Conservation (phyloP, 2,329 filamentous ascomycete species). For the Calonectria crousiana region DNA sequence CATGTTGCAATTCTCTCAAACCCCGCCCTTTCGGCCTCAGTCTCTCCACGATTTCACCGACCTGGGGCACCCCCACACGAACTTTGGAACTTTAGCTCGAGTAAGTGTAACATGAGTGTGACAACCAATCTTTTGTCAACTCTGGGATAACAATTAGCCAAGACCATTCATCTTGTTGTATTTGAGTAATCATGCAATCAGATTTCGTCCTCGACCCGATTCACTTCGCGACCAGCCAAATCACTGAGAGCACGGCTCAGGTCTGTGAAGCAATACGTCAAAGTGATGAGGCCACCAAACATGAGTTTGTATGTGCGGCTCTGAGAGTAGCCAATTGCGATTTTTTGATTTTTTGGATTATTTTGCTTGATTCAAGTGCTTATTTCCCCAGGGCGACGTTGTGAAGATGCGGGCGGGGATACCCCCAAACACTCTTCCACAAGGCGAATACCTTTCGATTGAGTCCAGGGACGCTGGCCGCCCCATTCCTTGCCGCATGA, state of each 20-base stretch:
- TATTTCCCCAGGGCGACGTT: background rate
- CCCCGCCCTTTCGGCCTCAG: background rate
- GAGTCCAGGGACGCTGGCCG: slow-evolving; percentile 1
- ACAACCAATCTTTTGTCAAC: background rate
- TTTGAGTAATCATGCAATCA: background rate
- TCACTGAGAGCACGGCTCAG: background rate
- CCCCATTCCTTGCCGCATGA: background rate
- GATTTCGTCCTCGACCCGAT: background rate
- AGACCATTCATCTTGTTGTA: too few relatives aligned
- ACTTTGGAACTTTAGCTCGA: background rate
- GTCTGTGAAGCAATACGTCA: background rate
- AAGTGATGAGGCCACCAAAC: background rate
- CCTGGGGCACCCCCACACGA: background rate
- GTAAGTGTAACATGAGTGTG: background rate
- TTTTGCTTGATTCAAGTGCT: background rate
- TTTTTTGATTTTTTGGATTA: background rate
- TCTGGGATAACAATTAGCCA: background rate
- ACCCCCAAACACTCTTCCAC: background rate
- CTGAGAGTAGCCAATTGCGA: background rate
- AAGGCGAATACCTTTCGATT: slow-evolving; percentile 7
- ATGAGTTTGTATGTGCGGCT: slow-evolving; percentile 1
- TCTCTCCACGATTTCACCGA: background rate
- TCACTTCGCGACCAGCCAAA: background rate
- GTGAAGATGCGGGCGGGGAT: background rate
- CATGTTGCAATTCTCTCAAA: background rate